Conservation (phyloP, 805 yeast species). For the Monosporozyma aerobia region DNA sequence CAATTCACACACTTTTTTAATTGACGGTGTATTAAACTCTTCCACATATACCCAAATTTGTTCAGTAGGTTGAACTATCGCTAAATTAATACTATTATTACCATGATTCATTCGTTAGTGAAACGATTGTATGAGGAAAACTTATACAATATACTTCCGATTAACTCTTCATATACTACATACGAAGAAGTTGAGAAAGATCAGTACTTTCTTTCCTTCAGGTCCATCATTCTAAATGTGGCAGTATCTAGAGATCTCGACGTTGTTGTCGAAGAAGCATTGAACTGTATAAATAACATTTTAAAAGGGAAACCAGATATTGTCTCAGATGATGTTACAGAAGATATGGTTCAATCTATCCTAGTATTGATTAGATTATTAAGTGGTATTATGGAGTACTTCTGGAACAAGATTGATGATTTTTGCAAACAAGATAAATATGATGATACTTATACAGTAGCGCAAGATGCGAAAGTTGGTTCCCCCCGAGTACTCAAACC, state of each 20-base stretch:
- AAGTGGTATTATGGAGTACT: conserved; percentile 33
- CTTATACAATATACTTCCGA: conserved; percentile 19
- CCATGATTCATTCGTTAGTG: conserved; percentile 5
- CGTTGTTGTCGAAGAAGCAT: conserved; percentile 10
- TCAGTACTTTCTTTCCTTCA: conserved; percentile 16
- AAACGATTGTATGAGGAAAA: conserved; percentile 19
- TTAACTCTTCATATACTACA: conserved; percentile 13
- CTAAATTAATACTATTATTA: not conserved
- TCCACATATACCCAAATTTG: not conserved
- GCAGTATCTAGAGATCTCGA: conserved; percentile 16
- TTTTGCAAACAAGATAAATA: conserved; percentile 12
- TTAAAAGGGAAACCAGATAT: conserved; percentile 10
- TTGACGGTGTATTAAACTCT: not conserved
- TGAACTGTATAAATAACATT: conserved; percentile 16
- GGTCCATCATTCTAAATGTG: conserved; percentile 19
- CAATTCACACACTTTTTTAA: not conserved
- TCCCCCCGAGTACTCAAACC: not conserved
- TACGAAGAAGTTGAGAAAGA: conserved; percentile 20
- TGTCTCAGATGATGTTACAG: conserved; percentile 7
- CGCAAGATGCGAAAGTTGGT: not conserved
- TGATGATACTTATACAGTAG: not conserved
- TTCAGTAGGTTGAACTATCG: not conserved
- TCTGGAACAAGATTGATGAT: conserved; percentile 29
- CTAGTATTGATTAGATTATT: conserved; percentile 32
- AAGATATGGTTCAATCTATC: conserved; percentile 18